A percentile compares a stretch with the other conserved stretches of the same genome.
Evolutionary conservation across 805 yeast species (phyloP).

Genomic region (Metschnikowia cubensis): DNA sequence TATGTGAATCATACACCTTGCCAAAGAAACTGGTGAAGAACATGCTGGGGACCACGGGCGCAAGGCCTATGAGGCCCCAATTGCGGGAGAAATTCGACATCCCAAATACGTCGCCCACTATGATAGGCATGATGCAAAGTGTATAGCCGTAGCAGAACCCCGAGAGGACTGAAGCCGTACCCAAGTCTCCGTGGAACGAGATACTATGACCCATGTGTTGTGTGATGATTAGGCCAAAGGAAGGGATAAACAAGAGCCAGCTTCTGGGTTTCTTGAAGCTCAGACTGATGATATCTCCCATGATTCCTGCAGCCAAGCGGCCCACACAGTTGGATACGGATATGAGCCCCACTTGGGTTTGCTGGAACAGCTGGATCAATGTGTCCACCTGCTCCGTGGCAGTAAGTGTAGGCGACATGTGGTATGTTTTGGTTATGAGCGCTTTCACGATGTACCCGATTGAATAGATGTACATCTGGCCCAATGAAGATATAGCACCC

Average conservation of each 20-base stretch:
- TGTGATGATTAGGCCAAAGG: slow-evolving; percentile 42
- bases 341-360: slow-evolving; percentile 66
- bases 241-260: slow-evolving; percentile 53
- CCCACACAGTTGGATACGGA: slow-evolving; percentile 68
- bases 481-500: slow-evolving; percentile 40
- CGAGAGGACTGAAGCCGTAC: slow-evolving; percentile 50
- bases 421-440: slow-evolving; percentile 19
- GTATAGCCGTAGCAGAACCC: slow-evolving; percentile 74
- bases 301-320: slow-evolving; percentile 56
- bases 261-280: slow-evolving; percentile 45
- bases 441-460: slow-evolving; percentile 46
- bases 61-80: slow-evolving; percentile 68
- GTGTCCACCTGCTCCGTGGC: slow-evolving; percentile 20
- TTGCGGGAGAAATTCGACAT: slow-evolving; percentile 61
- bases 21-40: slow-evolving; percentile 64
- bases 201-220: slow-evolving; percentile 46
- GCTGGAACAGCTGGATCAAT: slow-evolving; percentile 54
- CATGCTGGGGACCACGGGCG: slow-evolving; percentile 62
- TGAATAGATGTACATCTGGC: slow-evolving; percentile 46
- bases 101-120: slow-evolving; percentile 72
- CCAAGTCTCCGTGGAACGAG: slow-evolving; percentile 34
- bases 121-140: slow-evolving; percentile 71
- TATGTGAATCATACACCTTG: slow-evolving; percentile 50
- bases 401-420: slow-evolving; percentile 7
- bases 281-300: slow-evolving; percentile 57